Evolutionary conservation across 768 basidiomycete genomes (phyloP).

Genomic region (Obba rivulosa): DNA sequence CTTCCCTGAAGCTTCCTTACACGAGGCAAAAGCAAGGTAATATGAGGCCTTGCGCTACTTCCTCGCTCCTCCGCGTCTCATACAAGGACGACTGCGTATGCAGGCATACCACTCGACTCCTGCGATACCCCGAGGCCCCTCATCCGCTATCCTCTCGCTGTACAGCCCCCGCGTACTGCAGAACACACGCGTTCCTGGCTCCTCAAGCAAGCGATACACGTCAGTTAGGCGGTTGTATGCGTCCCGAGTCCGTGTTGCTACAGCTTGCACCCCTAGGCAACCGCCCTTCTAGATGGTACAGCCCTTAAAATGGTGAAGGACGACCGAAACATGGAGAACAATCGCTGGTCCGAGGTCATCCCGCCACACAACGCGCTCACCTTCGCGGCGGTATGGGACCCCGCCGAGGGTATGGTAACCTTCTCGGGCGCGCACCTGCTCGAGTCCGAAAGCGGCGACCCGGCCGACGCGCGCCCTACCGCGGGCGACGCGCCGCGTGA

Average conservation of each 20-base stretch:
- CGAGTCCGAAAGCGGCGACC: conserved; percentile 15
- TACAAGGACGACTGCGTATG: conserved; percentile 10
- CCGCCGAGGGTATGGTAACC: conserved; percentile 49
- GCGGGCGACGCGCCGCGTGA: conserved; percentile 18
- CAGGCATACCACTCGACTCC: conserved; percentile 16
- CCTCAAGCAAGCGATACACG: no score
- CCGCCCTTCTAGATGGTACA: no score
- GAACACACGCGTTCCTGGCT: neutral
- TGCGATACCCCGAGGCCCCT: neutral
- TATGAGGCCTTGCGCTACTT: no score
- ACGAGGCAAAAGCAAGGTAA: no score
- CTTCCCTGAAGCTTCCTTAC: no score
- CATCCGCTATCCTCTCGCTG: conserved; percentile 1
- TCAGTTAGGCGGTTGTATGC: no score
- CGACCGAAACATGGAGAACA: conserved; percentile 8
- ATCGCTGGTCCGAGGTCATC: conserved; percentile 52
- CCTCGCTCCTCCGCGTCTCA: no score
- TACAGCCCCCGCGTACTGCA: neutral
- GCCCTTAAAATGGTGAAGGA: conserved; percentile 2
- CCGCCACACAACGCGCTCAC: conserved; percentile 52
- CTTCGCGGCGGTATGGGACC: conserved; percentile 58
- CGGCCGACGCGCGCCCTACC: neutral
- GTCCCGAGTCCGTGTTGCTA: no score
- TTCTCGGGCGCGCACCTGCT: conserved; percentile 50
- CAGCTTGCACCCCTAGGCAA: no score